These are phyloP conservation scores for Hydnum rufescens DNA, from an alignment of 768 basidiomycete genomes.

Conservation along the genomic window DNA sequence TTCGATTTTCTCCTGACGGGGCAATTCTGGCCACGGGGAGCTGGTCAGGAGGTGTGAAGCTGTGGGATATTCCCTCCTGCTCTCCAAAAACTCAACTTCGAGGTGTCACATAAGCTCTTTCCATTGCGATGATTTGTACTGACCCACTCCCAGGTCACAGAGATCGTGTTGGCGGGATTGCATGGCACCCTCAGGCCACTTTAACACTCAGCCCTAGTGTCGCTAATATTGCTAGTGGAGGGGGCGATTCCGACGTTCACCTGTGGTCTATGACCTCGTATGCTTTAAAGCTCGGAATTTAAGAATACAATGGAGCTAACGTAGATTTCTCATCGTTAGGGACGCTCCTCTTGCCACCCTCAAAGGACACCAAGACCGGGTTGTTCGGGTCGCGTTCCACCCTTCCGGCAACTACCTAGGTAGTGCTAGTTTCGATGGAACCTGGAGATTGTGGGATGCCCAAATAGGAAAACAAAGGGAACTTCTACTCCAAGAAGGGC, in stretches of 20 bases:
- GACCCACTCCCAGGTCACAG: constrained; percentile 39
- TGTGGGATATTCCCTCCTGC: constrained; percentile 91
- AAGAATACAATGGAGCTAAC: not conserved
- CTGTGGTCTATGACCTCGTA: constrained; percentile 81
- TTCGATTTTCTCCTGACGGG: constrained; percentile 87
- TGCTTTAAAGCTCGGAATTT: constrained; percentile 11
- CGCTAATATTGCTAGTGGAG: constrained; percentile 81
- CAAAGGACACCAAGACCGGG: constrained; percentile 74
- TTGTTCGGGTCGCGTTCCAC: constrained; percentile 91
- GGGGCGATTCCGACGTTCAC: constrained; percentile 67
- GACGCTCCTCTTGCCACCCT: constrained; percentile 73
- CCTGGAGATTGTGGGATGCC: constrained; percentile 96
- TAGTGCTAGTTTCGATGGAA: constrained; percentile 90
- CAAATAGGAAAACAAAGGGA: constrained; percentile 41
- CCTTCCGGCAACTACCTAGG: constrained; percentile 87
- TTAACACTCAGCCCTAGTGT: constrained; percentile 36
- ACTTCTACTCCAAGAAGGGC: constrained; percentile 82
- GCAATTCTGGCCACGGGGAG: constrained; percentile 77
- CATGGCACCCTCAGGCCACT: constrained; percentile 94
- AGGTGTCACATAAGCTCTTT: constrained; percentile 24
- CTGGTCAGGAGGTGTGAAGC: constrained; percentile 87
- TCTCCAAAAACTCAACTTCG: constrained; percentile 54
- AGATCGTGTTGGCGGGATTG: constrained; percentile 85
- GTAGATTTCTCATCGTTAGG: constrained; percentile 22
- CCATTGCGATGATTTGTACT: constrained; percentile 2